Percentiles rank a stretch among this genome's conserved stretches.
Conservation (phyloP, 805 yeast species). For the Kodamaea hsintzibuensis region DNA sequence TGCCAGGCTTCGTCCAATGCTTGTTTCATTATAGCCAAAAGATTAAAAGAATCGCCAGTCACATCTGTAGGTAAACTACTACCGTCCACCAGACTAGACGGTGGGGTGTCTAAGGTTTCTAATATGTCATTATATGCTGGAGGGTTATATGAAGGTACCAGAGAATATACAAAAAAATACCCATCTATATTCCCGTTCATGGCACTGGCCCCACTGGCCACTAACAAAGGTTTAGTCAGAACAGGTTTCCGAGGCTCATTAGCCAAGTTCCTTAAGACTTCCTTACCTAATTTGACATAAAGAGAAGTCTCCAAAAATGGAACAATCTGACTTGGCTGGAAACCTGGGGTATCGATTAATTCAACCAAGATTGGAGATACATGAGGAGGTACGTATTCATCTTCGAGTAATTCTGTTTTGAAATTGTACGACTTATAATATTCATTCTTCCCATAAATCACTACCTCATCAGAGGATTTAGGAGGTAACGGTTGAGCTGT, state of each 20-base stretch:
- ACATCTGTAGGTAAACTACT: conserved; percentile 10
- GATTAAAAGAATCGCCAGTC: conserved; percentile 30
- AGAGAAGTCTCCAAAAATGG: conserved; percentile 77
- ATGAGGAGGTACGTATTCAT: conserved; percentile 41
- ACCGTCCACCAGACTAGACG: neutral
- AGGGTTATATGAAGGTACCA: conserved; percentile 63
- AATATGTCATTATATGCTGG: conserved; percentile 51
- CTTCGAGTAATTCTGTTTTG: conserved; percentile 6
- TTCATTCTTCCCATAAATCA: conserved; percentile 18
- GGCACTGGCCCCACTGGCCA: conserved; percentile 79
- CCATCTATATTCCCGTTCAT: conserved; percentile 77
- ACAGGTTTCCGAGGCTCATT: conserved; percentile 62
- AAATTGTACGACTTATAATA: conserved; percentile 20
- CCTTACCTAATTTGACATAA: conserved; percentile 59
- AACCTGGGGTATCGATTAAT: conserved; percentile 73
- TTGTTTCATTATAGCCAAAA: conserved; percentile 49
- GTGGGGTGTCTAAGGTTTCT: conserved; percentile 15
- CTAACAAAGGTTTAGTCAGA: conserved; percentile 64
- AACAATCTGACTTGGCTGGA: conserved; percentile 62
- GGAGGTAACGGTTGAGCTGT: neutral
- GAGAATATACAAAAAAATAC: conserved; percentile 66
- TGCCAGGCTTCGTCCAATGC: conserved; percentile 74
- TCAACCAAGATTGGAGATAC: conserved; percentile 65
- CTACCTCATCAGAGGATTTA: conserved; percentile 8
- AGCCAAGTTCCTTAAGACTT: conserved; percentile 60